Base-by-base conservation (phyloP, 139 green algal species). In the Volvox africanus region DNA sequence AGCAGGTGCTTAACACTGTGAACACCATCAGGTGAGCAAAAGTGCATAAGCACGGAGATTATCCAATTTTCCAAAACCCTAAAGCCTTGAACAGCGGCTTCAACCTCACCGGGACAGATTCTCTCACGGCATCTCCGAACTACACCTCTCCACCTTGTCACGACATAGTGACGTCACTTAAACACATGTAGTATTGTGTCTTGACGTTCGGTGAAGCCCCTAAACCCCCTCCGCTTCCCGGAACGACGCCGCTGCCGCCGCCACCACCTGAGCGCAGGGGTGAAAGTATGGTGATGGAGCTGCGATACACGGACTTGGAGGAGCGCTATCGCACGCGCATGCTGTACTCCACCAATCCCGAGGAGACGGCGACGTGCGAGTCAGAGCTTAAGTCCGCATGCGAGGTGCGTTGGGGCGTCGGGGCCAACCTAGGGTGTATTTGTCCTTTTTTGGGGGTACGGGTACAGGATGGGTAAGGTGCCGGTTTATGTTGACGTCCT, bases 321-420 rank as follows among this genome's bases (percentile, higher is more conserved):
- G 97, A 98, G 94, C 93, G 97, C n/a, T 97, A 94, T 94, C 93
- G 96, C 88, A 97, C 94, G 17, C 93, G 96, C 22, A 61, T 95
- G 91, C 92, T 97, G 69, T 97, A 97, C 88, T 92, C 94, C 21
- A 81, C 55, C 33, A 76, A 92, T n/a, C 62, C 77, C 2, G 88
- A 92, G 33, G 91, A 96, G 32, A 71, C 76, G 6, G 65, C 92
- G 6, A 33, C 89, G n/a, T 93, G 86, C 80, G 62, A 62, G 21
- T 88, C 77, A 0, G 92, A 95, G 84, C 91, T 95, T 61, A 24
- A 30, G 13, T 87, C 93, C 28, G 92, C 94, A 2, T n/a, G 61
- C 20, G 80, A 87, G 69, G 69, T 95, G 75, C 26, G 89, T 18
- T 73, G 65, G n/a, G 2, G 65, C 65, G 12, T 24, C 11, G 65